phyloP scores from a whole-genome alignment of 2,329 filamentous ascomycete genomes.

The Rutstroemia sp. region DNA sequence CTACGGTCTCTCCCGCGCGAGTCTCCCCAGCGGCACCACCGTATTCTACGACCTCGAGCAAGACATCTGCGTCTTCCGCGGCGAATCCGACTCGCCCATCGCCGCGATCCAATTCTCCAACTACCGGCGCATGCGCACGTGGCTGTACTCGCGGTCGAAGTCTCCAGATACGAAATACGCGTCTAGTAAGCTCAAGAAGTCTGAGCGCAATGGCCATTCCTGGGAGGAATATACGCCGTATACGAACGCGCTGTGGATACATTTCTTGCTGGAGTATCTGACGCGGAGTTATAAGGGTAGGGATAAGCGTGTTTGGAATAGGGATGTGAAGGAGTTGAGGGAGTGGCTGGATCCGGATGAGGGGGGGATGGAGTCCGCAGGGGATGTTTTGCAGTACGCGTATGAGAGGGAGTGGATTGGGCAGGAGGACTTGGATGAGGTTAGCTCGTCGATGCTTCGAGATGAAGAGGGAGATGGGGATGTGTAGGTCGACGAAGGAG shows the following conservation, averaged over 20 bases:
- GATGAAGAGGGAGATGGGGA: neutral
- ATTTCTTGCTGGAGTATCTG: slow-evolving; percentile 30
- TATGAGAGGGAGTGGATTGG: slow-evolving; percentile 19
- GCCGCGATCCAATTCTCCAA: slow-evolving; percentile 45
- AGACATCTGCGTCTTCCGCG: slow-evolving; percentile 52
- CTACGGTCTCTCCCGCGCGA: slow-evolving; percentile 56
- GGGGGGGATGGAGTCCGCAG: slow-evolving; percentile 18
- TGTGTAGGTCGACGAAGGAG: neutral
- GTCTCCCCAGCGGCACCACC: slow-evolving; percentile 28
- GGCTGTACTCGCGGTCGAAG: neutral
- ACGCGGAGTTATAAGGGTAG: neutral
- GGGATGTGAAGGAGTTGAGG: slow-evolving; percentile 34
- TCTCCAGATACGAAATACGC: slow-evolving; percentile 16
- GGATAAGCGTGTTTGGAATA: neutral
- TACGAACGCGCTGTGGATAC: slow-evolving; percentile 59
- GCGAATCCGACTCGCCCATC: slow-evolving; percentile 40
- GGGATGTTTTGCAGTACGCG: slow-evolving; percentile 17
- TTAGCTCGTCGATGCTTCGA: neutral
- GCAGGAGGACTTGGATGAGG: slow-evolving; percentile 13
- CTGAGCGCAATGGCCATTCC: slow-evolving; percentile 18
- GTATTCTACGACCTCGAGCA: slow-evolving; percentile 53
- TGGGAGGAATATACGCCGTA: slow-evolving; percentile 52
- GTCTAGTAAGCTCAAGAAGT: neutral
- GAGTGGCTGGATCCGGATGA: slow-evolving; percentile 38
- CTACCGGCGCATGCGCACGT: slow-evolving; percentile 42